Evolutionary conservation across 2,329 filamentous ascomycete genomes (phyloP), one percentile per base, ranked within the genome.

Genomic region (Pseudohalonectria lignicola): DNA sequence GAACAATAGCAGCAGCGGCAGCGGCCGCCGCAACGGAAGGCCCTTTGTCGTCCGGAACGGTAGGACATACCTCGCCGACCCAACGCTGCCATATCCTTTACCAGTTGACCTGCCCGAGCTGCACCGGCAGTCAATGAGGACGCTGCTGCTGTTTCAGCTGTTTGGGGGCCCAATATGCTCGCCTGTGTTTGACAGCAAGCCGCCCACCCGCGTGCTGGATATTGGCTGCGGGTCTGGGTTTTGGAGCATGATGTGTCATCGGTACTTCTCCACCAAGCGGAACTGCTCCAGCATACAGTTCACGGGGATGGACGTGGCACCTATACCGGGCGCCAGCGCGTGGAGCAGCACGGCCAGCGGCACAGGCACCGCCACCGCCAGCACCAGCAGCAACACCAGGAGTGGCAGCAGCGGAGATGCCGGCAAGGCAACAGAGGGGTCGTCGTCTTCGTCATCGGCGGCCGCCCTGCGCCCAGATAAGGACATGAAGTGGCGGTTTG

Each of bases 201-300:
- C 84, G 16, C 88, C 88, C 0, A 71, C 71, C 49, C 79, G 78
- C 46, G 81, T 96, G 20, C 69, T 96, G 18, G 90, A 96, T 53
- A 62, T 95, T 25, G 87, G 80, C 21, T 96, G 90, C 57, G 88
- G 88, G 15, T 82, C 82, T 16, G 90, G 78, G 18, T 84, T 93
- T 54, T 95, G 88, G 88, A 88, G 84, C 49, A 81, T 84, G 60
- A 79, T 86, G 66, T 93, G 86, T 56, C 82, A 94, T 56, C 76
- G 85, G 26, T 82, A 85, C 59, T 86, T 88, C 53, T 69, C 73
- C 9, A 41, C 38, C 40, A 70, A 75, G 35, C 67, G 74, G 39
- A 86, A 86, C 12, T 71, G 82, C 52, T 62, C 69, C 4, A 70
- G 78, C 43, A 79, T 93, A 17, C 74, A 76, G 5, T 94, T 93